Evolutionary conservation across 2,329 filamentous ascomycete species (phyloP), one percentile per base, ranked within the genome.

Genomic region (Monilinia vaccinii-corymbosi): DNA sequence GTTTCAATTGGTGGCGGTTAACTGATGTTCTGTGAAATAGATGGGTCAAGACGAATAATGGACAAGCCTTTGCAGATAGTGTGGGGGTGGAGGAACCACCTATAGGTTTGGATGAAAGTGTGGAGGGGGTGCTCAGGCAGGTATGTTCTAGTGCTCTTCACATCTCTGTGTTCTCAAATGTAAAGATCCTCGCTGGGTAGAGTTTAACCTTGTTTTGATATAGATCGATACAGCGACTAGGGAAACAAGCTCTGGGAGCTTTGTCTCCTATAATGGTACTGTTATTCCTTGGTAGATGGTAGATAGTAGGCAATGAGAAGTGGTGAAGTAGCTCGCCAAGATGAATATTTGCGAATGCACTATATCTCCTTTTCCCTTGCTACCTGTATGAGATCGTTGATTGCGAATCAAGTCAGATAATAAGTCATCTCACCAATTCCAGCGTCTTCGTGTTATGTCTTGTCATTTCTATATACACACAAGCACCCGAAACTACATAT

Each of bases 1-100:
- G 3, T 9, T 8, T 13, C 25, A 7, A 36, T 36, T 14, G 4
- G 13, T 14, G 13, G 34, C 25, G 6, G 25, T 28, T 28, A 28
- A 28, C 34, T 36, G 34, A 36, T 36, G 4, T 36, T 0, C 0
- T 14, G 6, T 9, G 6, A 16, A 14, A 42, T 56, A 68, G 67
- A 55, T 74, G 73, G 66, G 73, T 76, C 0, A 71, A 75, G 61
- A 78, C 76, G 0, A 74, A 73, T 5, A 74, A 76, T 69, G 76
- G 77, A 0, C 73, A 74, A 60, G 58, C 51, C 0, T 73, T 70
- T 38, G 74, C 76, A 0, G 62, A 68, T 50, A 52, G 45, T 0
- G 51, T 71, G 11, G 74, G 74, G 0, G 50, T 75, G 3, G 58
- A 67, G 1, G 61, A 71, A 45, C 74, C 76, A 0, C 70, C 73